Percentiles rank a stretch among this genome's conserved stretches.
These are phyloP conservation scores for Marchantia paleacea DNA, from an alignment of 225 moss, liverwort and hornwort species.

Conservation along the genomic window DNA sequence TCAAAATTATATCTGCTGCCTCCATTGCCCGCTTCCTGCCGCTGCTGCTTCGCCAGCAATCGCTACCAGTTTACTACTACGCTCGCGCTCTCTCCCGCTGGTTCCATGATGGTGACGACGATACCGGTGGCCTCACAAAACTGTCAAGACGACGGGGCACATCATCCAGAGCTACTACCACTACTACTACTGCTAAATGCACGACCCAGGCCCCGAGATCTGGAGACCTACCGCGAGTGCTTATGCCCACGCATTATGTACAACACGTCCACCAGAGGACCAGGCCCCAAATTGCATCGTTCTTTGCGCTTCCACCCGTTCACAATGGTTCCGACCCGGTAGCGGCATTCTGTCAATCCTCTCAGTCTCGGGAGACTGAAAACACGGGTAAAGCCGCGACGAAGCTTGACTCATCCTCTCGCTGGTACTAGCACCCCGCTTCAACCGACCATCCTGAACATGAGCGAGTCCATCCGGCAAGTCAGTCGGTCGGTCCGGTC, in stretches of 20 bases:
- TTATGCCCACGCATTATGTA: background rate
- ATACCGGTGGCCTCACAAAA: slow-evolving; percentile 6
- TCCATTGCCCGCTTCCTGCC: background rate
- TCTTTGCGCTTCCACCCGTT: background rate
- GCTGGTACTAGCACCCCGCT: background rate
- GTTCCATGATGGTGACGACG: too few relatives aligned
- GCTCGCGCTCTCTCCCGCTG: background rate
- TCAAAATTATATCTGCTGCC: background rate
- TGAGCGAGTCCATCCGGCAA: too few relatives aligned
- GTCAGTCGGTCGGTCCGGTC: background rate
- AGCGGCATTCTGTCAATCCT: background rate
- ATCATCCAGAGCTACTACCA: background rate
- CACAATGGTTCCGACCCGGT: too few relatives aligned
- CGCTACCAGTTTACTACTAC: background rate
- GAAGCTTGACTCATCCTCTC: background rate
- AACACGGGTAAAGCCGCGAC: background rate
- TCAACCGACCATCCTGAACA: background rate
- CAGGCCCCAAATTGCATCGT: background rate
- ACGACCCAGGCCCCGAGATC: slow-evolving; percentile 6
- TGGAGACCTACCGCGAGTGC: slow-evolving; percentile 7
- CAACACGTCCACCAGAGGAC: background rate
- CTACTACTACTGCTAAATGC: background rate
- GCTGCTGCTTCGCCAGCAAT: slow-evolving; percentile 22
- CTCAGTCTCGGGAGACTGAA: background rate
- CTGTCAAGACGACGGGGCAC: slow-evolving; percentile 6